Evolutionary conservation across 208 protist species (phyloP).

Genomic region (Trypanosoma theileri): DNA sequence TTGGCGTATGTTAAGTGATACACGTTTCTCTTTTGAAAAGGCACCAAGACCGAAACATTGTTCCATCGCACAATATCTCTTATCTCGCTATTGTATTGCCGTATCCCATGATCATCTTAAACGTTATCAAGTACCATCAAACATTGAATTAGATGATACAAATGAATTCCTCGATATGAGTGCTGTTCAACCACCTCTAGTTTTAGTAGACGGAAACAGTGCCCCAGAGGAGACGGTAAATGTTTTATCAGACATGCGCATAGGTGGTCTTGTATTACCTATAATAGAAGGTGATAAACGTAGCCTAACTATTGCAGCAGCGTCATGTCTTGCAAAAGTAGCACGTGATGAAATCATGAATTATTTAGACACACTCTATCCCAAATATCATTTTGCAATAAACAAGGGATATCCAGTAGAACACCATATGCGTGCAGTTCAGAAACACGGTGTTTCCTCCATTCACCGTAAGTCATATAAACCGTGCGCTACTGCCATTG

Average conservation of each 20-base stretch:
- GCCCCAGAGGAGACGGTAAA: slow-evolving; percentile 64
- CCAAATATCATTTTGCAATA: slow-evolving; percentile 72
- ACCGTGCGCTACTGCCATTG: slow-evolving; percentile 58
- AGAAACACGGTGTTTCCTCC: slow-evolving; percentile 60
- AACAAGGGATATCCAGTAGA: slow-evolving; percentile 91
- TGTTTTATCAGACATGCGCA: slow-evolving; percentile 59
- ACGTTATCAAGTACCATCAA: slow-evolving; percentile 55
- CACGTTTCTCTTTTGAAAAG: slow-evolving; percentile 72
- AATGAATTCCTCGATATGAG: slow-evolving; percentile 74
- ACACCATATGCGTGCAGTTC: slow-evolving; percentile 79
- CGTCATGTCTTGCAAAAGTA: slow-evolving; percentile 89
- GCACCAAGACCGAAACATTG: slow-evolving; percentile 67
- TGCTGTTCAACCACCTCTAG: slow-evolving; percentile 79
- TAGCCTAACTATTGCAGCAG: slow-evolving; percentile 83
- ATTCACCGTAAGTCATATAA: slow-evolving; percentile 84
- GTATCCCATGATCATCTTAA: slow-evolving; percentile 72
- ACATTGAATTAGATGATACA: slow-evolving; percentile 68
- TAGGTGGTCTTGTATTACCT: slow-evolving; percentile 72
- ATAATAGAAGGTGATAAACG: slow-evolving; percentile 89
- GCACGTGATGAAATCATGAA: slow-evolving; percentile 87
- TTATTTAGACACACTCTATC: slow-evolving; percentile 73
- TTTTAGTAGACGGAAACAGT: slow-evolving; percentile 84
- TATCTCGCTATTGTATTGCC: slow-evolving; percentile 73
- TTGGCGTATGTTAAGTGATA: slow-evolving; percentile 84
- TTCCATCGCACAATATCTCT: slow-evolving; percentile 83